Conservation (phyloP, 305 asterid genomes). For the Plantago lanceolata region DNA sequence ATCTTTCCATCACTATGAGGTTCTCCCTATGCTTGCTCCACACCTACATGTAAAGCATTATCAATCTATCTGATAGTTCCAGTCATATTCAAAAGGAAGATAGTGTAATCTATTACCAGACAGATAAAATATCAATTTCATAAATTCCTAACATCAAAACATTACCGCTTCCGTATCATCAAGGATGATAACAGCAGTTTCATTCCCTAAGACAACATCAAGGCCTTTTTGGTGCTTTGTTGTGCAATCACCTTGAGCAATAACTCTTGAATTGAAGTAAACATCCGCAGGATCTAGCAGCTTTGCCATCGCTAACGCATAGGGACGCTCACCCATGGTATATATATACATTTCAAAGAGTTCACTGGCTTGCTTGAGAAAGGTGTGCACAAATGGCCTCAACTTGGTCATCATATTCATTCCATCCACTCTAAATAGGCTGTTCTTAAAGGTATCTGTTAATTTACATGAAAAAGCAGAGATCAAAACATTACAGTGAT, state of each 20-base stretch:
- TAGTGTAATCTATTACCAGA: background rate
- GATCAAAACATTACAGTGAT: conserved; percentile 7
- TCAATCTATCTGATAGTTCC: conserved; percentile 1
- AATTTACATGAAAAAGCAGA: conserved; percentile 21
- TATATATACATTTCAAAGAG: conserved; percentile 87
- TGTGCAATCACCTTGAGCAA: conserved; percentile 83
- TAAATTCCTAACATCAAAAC: conserved; percentile 7
- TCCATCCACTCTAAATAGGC: conserved; percentile 57
- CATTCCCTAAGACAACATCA: conserved; percentile 82
- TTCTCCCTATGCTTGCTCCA: conserved; percentile 84
- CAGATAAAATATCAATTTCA: background rate
- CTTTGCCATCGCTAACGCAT: conserved; percentile 78
- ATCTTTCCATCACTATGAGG: conserved; percentile 80
- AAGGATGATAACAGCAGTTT: conserved; percentile 74
- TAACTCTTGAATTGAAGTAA: conserved; percentile 72
- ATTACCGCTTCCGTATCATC: conserved; percentile 88
- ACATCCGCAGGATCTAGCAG: conserved; percentile 69
- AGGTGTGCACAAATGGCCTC: conserved; percentile 78
- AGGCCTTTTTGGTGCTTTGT: conserved; percentile 79
- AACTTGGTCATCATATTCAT: conserved; percentile 93
- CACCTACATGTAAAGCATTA: conserved; percentile 39
- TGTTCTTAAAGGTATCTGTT: conserved; percentile 60
- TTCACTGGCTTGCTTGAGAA: conserved; percentile 68
- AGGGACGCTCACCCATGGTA: conserved; percentile 91
- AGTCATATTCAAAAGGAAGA: background rate